These are phyloP conservation scores for Vaccinium vitisidaea DNA, from an alignment of 148 eudicot species.

Conservation along the genomic window DNA sequence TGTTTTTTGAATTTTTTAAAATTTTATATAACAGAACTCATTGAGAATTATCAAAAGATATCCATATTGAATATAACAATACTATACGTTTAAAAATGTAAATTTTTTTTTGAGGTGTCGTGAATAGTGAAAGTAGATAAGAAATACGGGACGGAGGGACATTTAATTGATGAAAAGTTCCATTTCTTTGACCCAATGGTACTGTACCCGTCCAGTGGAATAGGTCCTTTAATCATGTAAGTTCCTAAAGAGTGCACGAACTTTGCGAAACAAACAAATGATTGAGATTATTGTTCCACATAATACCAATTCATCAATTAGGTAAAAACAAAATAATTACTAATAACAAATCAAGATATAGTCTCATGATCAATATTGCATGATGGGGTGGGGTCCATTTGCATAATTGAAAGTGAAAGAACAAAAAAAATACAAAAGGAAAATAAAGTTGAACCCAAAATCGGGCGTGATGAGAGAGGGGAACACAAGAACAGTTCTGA, in stretches of 20 bases:
- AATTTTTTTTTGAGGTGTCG: too few species aligned
- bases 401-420: slow-evolving; percentile 29
- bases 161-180: not conserved
- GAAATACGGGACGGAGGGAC: too few species aligned
- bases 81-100: too few species aligned
- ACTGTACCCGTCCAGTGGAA: not conserved
- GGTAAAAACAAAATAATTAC: slow-evolving; percentile 6
- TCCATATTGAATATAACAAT: too few species aligned
- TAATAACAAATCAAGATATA: not conserved
- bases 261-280: slow-evolving; percentile 40
- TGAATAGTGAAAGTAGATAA: too few species aligned
- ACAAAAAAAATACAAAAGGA: not conserved
- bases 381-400: slow-evolving; percentile 21
- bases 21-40: too few species aligned
- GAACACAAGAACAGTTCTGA: slow-evolving; percentile 22
- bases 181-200: not conserved
- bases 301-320: slow-evolving; percentile 13
- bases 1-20: too few species aligned
- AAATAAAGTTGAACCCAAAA: slow-evolving; percentile 12
- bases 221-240: not conserved
- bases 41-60: too few species aligned
- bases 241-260: not conserved
- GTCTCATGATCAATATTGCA: too few species aligned
- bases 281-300: slow-evolving; percentile 34
- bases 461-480: slow-evolving; percentile 28